phyloP scores from a whole-genome alignment of 2,329 filamentous ascomycete genomes.

The Neofusicoccum sp. region DNA sequence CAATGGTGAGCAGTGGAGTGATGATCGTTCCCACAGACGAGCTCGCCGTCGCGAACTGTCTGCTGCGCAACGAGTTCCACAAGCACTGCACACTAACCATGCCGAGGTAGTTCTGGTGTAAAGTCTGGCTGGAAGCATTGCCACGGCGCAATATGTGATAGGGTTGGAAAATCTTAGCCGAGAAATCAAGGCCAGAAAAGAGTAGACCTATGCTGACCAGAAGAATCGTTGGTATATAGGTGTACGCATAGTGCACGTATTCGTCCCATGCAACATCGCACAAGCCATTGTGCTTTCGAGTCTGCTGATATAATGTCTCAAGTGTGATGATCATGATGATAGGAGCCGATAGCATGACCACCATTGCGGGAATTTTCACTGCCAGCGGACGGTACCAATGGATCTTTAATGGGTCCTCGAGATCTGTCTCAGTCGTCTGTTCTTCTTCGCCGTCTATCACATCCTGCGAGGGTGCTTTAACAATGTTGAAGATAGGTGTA shows the following conservation, averaged over 20 bases:
- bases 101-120: background rate
- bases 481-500: no score
- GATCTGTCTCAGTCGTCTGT: background rate
- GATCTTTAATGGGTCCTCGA: background rate
- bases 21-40: background rate
- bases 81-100: background rate
- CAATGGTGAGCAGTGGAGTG: background rate
- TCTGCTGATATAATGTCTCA: background rate
- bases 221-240: background rate
- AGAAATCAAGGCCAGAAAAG: background rate
- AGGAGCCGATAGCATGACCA: background rate
- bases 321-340: background rate
- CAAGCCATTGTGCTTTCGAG: background rate
- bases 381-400: background rate
- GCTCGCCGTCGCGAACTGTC: background rate
- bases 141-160: background rate
- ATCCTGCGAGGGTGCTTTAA: no score
- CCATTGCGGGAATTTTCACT: background rate
- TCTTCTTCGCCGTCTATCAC: no score
- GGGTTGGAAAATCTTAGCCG: background rate
- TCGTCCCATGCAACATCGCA: background rate
- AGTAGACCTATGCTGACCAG: background rate
- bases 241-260: background rate
- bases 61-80: background rate
- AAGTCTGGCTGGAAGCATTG: background rate